Base-by-base conservation (phyloP, 768 basidiomycete species). In the Tremella mesenterica region DNA sequence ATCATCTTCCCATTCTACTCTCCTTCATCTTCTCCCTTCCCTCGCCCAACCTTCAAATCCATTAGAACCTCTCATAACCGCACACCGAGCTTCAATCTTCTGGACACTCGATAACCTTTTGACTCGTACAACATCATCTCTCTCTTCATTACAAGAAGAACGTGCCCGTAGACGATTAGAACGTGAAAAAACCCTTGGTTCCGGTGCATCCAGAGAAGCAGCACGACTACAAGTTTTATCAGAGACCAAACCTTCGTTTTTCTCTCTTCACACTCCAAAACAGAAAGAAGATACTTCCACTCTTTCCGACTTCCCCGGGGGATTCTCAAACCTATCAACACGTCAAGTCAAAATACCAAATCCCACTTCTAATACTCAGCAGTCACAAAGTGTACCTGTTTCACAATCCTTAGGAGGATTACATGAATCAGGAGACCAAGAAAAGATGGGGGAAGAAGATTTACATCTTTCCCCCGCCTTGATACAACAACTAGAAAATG, bases 141-240 rank as follows among this genome's bases (percentile, higher is more conserved):
- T 93, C 61, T 85, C 85, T 60, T 84, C 87, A 59, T 80, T 96
- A 77, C 95, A 99, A 74, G 93, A 96, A 73, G 89, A 93, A 71
- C 84, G 95, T 45, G 80, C 91, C 50, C 85, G 83, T 70, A 81
- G 93, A 4, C 86, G 93, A 65, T 74, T 85, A 54, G 95, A 97
- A 70, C 79, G 88, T 55, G 81, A 84, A 12, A 80, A 80, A 53
- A 87, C 86, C 1, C 79, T 97, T 10, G 92, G 90, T 4, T 72
- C 67, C 14, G 48, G 64, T 28, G 74, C 70, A 50, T 86, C 85
- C 61, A 80, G 77, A 29, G 74, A 80, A 56, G 55, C 50, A 10
- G 49, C 49, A 3, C 41, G 39, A 38, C 21, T 44, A 16, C 43
- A 45, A 29, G 23, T 13, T 12, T 23, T 12, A 16, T n/a, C n/a